Conservation (phyloP, 257 asterid genomes). For the Nicotiana benthamiana region DNA sequence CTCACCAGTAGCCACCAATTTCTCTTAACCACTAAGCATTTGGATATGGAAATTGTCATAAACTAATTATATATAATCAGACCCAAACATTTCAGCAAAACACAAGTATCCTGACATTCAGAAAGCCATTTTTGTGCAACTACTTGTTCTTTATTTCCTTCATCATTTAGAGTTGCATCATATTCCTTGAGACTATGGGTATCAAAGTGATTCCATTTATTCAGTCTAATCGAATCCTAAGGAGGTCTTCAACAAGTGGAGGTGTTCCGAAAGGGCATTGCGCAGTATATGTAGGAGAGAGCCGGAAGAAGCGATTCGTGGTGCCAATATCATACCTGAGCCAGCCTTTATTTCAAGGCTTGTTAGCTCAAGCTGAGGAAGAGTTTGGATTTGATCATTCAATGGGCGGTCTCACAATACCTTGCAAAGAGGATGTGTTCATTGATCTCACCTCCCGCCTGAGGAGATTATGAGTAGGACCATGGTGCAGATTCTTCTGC, state of each 20-base stretch:
- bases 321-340: no score
- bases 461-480: neutral
- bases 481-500: neutral
- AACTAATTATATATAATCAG: neutral
- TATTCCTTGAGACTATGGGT: no score
- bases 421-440: neutral
- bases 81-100: neutral
- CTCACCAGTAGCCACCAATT: neutral
- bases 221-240: no score
- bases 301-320: no score
- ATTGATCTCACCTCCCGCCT: neutral
- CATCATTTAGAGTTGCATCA: no score
- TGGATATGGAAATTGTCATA: neutral
- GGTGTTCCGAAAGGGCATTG: no score
- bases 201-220: no score
- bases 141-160: no score
- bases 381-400: neutral
- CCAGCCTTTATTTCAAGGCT: no score
- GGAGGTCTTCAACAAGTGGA: no score
- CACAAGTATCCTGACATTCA: neutral
- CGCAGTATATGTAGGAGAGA: no score
- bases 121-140: neutral
- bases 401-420: neutral
- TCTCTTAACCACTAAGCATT: neutral
- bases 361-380: neutral